These are phyloP conservation scores for Ceratocystis alfenasii DNA, from an alignment of 2,329 filamentous ascomycete species.

Conservation along the genomic window DNA sequence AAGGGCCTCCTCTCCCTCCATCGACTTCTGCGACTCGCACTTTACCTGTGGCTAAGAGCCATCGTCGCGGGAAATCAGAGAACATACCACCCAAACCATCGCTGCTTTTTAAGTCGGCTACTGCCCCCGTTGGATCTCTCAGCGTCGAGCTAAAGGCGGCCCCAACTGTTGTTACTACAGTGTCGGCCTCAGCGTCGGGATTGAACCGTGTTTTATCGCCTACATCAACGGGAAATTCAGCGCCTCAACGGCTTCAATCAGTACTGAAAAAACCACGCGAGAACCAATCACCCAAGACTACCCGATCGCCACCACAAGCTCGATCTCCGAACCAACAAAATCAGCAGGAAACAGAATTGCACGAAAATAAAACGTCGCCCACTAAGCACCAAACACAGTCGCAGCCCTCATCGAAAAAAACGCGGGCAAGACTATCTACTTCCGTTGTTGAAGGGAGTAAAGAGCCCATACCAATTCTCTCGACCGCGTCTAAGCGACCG, in stretches of 20 bases:
- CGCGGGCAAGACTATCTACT: conserved; percentile 27
- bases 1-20: conserved; percentile 27
- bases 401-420: conserved; percentile 20
- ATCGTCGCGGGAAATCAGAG: conserved; percentile 20
- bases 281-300: conserved; percentile 23
- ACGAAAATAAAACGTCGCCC: conserved; percentile 1
- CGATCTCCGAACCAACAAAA: not conserved
- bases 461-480: conserved; percentile 19
- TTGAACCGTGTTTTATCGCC: conserved; percentile 24
- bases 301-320: conserved; percentile 22
- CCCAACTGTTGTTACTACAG: conserved; percentile 14
- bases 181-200: conserved; percentile 18
- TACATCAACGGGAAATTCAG: conserved; percentile 23
- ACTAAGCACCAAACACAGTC: conserved; percentile 10
- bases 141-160: conserved; percentile 3
- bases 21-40: conserved; percentile 32
- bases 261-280: conserved; percentile 18
- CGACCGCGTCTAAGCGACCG: conserved; percentile 27
- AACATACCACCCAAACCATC: conserved; percentile 19
- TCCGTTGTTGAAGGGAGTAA: conserved; percentile 24
- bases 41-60: conserved; percentile 25
- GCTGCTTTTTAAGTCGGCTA: conserved; percentile 12
- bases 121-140: conserved; percentile 3
- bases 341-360: not conserved
- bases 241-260: conserved; percentile 19